phyloP scores from a whole-genome alignment of 2,329 filamentous ascomycete genomes.

The Aspergillus novoparasiticus region DNA sequence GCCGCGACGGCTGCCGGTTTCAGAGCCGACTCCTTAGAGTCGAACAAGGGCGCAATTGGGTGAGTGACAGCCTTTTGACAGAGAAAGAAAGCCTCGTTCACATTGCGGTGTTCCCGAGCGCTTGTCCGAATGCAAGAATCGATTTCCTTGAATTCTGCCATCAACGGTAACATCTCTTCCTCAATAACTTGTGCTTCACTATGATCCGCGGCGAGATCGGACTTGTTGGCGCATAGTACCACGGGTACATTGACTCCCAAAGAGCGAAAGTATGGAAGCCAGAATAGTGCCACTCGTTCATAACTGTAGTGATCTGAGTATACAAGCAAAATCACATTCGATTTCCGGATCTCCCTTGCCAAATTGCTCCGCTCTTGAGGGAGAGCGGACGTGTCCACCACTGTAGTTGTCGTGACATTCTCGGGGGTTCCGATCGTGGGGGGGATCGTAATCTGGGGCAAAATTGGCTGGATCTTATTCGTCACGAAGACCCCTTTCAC shows the following conservation, averaged over 20 bases:
- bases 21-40: conserved; percentile 85
- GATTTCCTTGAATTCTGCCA: conserved; percentile 98
- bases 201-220: conserved; percentile 76
- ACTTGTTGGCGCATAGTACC: conserved; percentile 95
- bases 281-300: conserved; percentile 93
- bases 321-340: conserved; percentile 93
- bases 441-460: conserved; percentile 93
- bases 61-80: conserved; percentile 98
- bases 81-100: conserved; percentile 95
- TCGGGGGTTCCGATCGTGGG: conserved; percentile 91
- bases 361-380: conserved; percentile 90
- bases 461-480: conserved; percentile 90
- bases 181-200: conserved; percentile 83
- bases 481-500: conserved; percentile 97
- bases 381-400: conserved; percentile 94
- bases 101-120: conserved; percentile 86
- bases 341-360: conserved; percentile 92
- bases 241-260: conserved; percentile 98
- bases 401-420: conserved; percentile 88
- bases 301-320: conserved; percentile 99
- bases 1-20: conserved; percentile 90
- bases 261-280: conserved; percentile 97
- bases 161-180: conserved; percentile 96
- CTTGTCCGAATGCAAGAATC: conserved; percentile 96
- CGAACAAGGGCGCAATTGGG: conserved; percentile 92